Percentiles rank a stretch among this genome's conserved stretches.
phyloP scores from a whole-genome alignment of 495 filamentous ascomycete genomes.

The Aspergillus funiculosus region DNA sequence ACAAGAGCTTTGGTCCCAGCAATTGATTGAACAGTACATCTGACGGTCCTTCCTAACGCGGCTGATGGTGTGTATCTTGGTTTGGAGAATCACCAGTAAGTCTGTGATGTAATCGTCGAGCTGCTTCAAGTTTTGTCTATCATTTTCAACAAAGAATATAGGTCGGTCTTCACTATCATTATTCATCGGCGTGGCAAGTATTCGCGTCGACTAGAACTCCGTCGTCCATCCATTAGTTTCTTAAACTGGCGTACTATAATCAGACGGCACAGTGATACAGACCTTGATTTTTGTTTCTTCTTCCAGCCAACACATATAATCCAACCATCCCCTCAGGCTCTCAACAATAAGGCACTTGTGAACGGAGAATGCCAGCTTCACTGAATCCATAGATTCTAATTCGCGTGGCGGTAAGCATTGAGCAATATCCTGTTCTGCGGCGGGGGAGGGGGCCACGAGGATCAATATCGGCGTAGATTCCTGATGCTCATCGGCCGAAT shows the following conservation, averaged over 20 bases:
- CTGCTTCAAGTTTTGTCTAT: slow-evolving; percentile 9
- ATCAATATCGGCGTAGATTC: slow-evolving; percentile 1
- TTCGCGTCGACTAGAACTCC: slow-evolving; percentile 3
- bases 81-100: slow-evolving; percentile 8
- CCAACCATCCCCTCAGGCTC: slow-evolving; percentile 9
- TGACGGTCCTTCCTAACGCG: slow-evolving; percentile 8
- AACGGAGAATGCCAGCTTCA: neutral
- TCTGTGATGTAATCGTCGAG: slow-evolving; percentile 7
- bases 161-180: neutral
- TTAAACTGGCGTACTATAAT: too few relatives aligned
- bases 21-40: slow-evolving; percentile 5
- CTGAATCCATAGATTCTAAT: neutral
- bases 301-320: slow-evolving; percentile 13
- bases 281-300: slow-evolving; percentile 5
- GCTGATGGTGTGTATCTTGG: neutral
- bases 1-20: neutral
- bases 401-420: neutral
- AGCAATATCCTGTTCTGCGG: neutral
- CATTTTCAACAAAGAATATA: slow-evolving; percentile 1
- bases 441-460: slow-evolving; percentile 5
- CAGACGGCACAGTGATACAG: neutral
- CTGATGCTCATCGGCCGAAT: neutral
- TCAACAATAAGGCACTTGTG: slow-evolving; percentile 8
- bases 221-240: neutral
- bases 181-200: neutral